Base-by-base conservation (phyloP, 768 basidiomycete species). In the Trametes elegans region DNA sequence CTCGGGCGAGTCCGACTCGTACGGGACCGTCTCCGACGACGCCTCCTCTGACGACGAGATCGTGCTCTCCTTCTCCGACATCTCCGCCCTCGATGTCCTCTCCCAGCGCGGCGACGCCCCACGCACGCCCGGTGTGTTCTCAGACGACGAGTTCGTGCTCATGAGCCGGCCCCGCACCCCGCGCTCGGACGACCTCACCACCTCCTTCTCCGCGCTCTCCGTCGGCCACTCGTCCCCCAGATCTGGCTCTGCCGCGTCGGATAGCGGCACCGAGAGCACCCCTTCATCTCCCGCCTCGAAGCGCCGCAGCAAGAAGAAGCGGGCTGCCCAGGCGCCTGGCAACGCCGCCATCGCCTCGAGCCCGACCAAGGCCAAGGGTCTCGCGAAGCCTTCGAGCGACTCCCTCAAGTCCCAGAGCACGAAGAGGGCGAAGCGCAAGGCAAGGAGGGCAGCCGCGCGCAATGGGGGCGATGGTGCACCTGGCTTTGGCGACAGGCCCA, bases 61-160 rank as follows among this genome's bases (percentile, higher is more conserved):
- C 39, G 78, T 84, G 18, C 82, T 77, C 74, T 70, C 64, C 35
- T 55, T 67, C 45, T 65, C 66, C 28, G 65, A 64, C 59, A 73
- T 79, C 35, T 74, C 74, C 27, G 66, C 67, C 26, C 65, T 35
- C 49, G 62, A 62, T 16, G 34, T 67, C 66, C 11, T 43, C 38
- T 57, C 59, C 8, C 62, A 57, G 31, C 51, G 55, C 39, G 53
- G 44, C 14, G 46, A 44, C 44, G 31, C 27, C 40, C 59, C 52
- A 11, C 62, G 63, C 47, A 72, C 66, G 49, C 57, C 63, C 23
- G 66, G 55, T 43, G 60, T 66, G 24, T 67, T 71, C 21, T 76
- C 75, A 10, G 79, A 79, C 60, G 75, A 79, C 42, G 82, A 83
- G 51, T 81, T 78, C 63, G 76, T 82, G 45, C 64, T 82, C 48